Evolutionary conservation across 2,329 filamentous ascomycete genomes (phyloP).

Genomic region (Alternaria panax): DNA sequence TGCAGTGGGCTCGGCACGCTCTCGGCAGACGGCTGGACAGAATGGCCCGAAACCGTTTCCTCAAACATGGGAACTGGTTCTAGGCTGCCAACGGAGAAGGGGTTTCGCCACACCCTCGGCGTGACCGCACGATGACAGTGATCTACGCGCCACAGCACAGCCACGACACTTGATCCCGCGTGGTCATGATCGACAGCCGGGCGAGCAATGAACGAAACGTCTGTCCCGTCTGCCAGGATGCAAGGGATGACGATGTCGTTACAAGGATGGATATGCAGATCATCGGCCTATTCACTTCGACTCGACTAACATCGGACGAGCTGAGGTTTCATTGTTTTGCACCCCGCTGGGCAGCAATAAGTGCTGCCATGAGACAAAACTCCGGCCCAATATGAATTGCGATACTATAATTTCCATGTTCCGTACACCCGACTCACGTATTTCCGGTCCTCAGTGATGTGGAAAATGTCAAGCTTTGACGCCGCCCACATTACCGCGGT

Average conservation of each 20-base stretch:
- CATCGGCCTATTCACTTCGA: neutral
- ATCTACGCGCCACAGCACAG: slow-evolving; percentile 37
- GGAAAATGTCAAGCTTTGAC: slow-evolving; percentile 25
- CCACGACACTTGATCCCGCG: slow-evolving; percentile 20
- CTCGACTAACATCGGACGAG: neutral
- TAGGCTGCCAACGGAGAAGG: slow-evolving; percentile 19
- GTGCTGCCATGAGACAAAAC: neutral
- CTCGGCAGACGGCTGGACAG: slow-evolving; percentile 23
- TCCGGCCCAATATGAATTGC: neutral
- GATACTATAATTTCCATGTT: slow-evolving; percentile 19
- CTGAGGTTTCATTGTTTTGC: neutral
- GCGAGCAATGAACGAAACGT: slow-evolving; percentile 7
- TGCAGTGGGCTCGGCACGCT: slow-evolving; percentile 14
- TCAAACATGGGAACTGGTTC: slow-evolving; percentile 14
- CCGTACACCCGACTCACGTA: slow-evolving; percentile 14
- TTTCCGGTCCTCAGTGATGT: slow-evolving; percentile 22
- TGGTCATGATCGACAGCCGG: slow-evolving; percentile 22
- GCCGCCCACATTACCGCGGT: slow-evolving; percentile 19
- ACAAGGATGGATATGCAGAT: slow-evolving; percentile 15
- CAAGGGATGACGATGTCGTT: slow-evolving; percentile 6
- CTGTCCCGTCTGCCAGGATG: slow-evolving; percentile 16
- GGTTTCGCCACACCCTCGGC: slow-evolving; percentile 36
- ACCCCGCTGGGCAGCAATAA: neutral
- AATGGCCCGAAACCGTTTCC: slow-evolving; percentile 23
- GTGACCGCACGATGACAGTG: slow-evolving; percentile 27